Evolutionary conservation across 805 yeast species (phyloP), one percentile per base, ranked within the genome.

Genomic region (Pichia eremophila): DNA sequence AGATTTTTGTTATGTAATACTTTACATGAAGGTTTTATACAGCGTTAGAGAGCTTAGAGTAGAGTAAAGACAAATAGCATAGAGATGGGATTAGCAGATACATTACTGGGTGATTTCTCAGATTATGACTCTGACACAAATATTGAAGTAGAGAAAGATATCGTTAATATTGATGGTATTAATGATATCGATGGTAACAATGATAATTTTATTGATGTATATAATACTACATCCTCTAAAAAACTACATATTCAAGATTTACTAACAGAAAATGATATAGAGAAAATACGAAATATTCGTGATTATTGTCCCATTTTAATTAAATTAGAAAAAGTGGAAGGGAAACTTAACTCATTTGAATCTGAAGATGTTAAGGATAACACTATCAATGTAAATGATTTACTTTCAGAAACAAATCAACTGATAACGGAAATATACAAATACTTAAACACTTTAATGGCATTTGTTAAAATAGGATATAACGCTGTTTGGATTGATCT

Each of bases 401-500:
- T 83, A 29, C 62, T 85, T 11, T 65, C 75, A 6, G 62, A 63
- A 7, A 36, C 43, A 12, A 48, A 34, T 31, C 18, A 18, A 9
- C n/a, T 48, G 36, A 44, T 48, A 12, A 18, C 28, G 5, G 51
- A 44, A 28, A 44, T 48, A 11, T 15, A 45, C 28, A 25, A n/a
- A 7, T 36, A 44, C 51, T 77, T 83, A 5, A 53, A 63, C 0
- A 50, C 68, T 3, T 57, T 83, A 10, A 77, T 77, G 50, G 61
- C 70, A 7, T 75, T 74, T 45, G 64, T 83, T 36, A 75, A 71
- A 43, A 58, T 71, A 0, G 70, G 72, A 27, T 89, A 87, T 57
- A 64, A 70, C 10, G 70, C 74, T 4, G 74, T 81, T 17, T 88
- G 87, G 64, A 81, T 85, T 0, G 96, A 89, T 56, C 66, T 89